A percentile compares a stretch with the other conserved stretches of the same genome.
Evolutionary conservation across 192 early-diverging fungal species (phyloP).

Genomic region (Geranomyces variabilis): DNA sequence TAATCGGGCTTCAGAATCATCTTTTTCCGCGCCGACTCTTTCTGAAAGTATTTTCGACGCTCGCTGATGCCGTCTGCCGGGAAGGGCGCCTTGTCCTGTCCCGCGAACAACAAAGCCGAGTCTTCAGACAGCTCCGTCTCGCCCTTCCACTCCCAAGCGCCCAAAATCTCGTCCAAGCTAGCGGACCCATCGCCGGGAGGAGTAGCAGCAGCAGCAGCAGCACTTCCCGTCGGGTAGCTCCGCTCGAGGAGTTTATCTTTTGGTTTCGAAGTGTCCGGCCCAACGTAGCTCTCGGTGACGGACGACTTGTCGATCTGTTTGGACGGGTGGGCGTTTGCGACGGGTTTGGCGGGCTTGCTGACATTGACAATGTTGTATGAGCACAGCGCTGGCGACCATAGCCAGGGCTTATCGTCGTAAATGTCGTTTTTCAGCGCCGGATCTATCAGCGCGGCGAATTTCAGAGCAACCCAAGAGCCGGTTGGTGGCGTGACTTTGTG

Average conservation of each 20-base stretch:
- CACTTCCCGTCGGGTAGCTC: neutral
- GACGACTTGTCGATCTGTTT: neutral
- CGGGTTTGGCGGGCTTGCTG: slow-evolving; percentile 37
- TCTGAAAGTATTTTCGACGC: slow-evolving; percentile 59
- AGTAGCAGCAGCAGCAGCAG: neutral
- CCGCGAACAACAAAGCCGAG: slow-evolving; percentile 32
- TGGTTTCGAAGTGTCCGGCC: slow-evolving; percentile 13
- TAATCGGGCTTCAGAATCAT: slow-evolving; percentile 64
- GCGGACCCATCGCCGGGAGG: neutral
- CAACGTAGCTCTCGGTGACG: neutral
- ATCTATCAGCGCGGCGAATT: slow-evolving; percentile 76
- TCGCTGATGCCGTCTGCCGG: slow-evolving; percentile 46
- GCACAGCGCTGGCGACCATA: slow-evolving; percentile 69
- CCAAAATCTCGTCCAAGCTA: slow-evolving; percentile 27
- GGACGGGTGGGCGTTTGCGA: slow-evolving; percentile 25
- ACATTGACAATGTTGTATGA: slow-evolving; percentile 76
- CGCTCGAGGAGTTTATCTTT: slow-evolving; percentile 13
- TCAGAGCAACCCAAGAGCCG: slow-evolving; percentile 70
- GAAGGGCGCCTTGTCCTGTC: slow-evolving; percentile 36
- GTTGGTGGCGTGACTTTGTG: slow-evolving; percentile 68
- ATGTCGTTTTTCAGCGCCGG: slow-evolving; percentile 74
- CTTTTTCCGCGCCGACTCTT: slow-evolving; percentile 47
- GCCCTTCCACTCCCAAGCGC: slow-evolving; percentile 47
- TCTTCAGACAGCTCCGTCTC: slow-evolving; percentile 44
- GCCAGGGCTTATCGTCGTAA: slow-evolving; percentile 71